Evolutionary conservation across 148 eudicot species (phyloP), one percentile per base, ranked within the genome.

Genomic region (Camellia granthamiana): DNA sequence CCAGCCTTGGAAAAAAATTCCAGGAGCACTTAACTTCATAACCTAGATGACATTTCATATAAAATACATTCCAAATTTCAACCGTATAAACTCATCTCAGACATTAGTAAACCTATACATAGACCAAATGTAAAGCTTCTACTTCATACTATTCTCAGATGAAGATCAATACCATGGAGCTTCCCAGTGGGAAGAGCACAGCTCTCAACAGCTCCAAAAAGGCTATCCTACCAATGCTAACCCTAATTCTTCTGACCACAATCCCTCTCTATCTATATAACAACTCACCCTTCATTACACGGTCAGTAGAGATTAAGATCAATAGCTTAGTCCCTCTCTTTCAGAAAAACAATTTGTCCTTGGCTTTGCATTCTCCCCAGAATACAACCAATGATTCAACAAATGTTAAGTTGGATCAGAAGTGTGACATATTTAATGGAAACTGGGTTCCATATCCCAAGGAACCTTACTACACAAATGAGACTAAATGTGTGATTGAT

Each of bases 391-490:
- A 0, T 55, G 63, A 74, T 74, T 74, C 59, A 13, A 49, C 19
- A 3, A 71, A 38, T 3, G 15, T 21, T 19, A 21, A 10, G 1
- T 49, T 51, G 51, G 59, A 49, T 16, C 11, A 52, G 8, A 47
- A 51, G 2, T 85, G 88, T 76, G 81, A 85, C 69, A 84, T 87
- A 44, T 87, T 87, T 65, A 66, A 72, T 2, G 91, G 91, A 8
- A 46, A 72, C 46, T 89, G 89, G 91, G 80, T 87, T 44, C 76
- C 42, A n/a, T 72, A 78, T 74, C 56, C 80, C 7, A 61, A 78
- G 3, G 80, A 82, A 0, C 84, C 86, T 10, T 70, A 38, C 3
- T 89, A 89, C 76, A 77, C 82, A 30, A 85, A 89, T 44, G 75
- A 76, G 23, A 85, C 77, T 7, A 16, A 59, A 16, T 75, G 77